Evolutionary conservation across 1,284 basidiomycete genomes (phyloP).

Genomic region (Lentinula novae-zelandiae): DNA sequence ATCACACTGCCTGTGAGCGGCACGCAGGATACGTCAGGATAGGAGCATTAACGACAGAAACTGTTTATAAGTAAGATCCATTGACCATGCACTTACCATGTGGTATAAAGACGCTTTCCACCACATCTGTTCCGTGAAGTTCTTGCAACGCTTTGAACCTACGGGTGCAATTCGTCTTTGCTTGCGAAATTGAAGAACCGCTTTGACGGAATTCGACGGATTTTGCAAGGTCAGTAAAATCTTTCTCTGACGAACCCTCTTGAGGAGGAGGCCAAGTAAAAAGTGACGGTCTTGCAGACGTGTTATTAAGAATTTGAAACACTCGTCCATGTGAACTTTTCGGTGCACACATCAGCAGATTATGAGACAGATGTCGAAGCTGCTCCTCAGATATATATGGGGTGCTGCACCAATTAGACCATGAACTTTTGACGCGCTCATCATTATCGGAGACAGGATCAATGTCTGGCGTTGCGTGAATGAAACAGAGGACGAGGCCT

Average conservation of each 20-base stretch:
- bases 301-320: slow-evolving; percentile 76
- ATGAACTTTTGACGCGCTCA: slow-evolving; percentile 68
- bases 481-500: slow-evolving; percentile 90
- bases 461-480: slow-evolving; percentile 83
- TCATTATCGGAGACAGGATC: slow-evolving; percentile 62
- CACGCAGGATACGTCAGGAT: slow-evolving; percentile 27
- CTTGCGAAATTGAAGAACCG: slow-evolving; percentile 33
- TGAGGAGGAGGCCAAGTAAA: slow-evolving; percentile 87
- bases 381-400: slow-evolving; percentile 54
- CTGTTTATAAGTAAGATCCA: slow-evolving; percentile 21
- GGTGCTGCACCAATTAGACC: slow-evolving; percentile 93
- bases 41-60: slow-evolving; percentile 14
- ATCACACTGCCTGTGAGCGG: slow-evolving; percentile 63
- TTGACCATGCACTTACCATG: slow-evolving; percentile 46
- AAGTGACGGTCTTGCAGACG: slow-evolving; percentile 56
- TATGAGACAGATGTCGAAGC: slow-evolving; percentile 53
- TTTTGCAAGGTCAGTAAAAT: slow-evolving; percentile 75
- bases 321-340: slow-evolving; percentile 53
- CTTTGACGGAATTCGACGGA: slow-evolving; percentile 67
- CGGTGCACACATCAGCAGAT: slow-evolving; percentile 51
- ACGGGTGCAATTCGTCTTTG: slow-evolving; percentile 91
- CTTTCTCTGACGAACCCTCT: slow-evolving; percentile 19
- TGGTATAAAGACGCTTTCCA: slow-evolving; percentile 14
- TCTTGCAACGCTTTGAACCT: slow-evolving; percentile 82
- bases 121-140: slow-evolving; percentile 34